These are phyloP conservation scores for Tulasnella sp. DNA, from an alignment of 768 basidiomycete genomes.

Conservation along the genomic window DNA sequence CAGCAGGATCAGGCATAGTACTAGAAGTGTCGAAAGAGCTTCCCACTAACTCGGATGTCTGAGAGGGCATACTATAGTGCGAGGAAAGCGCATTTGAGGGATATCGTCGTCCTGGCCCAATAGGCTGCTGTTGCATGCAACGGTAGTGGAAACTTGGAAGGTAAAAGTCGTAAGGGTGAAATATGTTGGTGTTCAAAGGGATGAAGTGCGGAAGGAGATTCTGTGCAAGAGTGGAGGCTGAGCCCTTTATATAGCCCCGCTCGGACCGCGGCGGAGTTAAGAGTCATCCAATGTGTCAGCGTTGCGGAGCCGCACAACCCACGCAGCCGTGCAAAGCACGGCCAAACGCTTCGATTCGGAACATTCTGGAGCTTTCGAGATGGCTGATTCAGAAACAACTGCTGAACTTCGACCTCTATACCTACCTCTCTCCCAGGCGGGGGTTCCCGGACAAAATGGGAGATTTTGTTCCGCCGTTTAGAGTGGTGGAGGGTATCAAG, in stretches of 20 bases:
- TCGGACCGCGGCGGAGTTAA: constrained; percentile 6
- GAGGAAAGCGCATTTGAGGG: neutral
- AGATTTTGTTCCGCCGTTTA: too few species aligned
- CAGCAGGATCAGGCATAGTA: neutral
- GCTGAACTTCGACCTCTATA: too few species aligned
- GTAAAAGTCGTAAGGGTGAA: neutral
- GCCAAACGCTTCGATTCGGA: neutral
- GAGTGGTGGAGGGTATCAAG: too few species aligned
- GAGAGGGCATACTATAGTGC: neutral
- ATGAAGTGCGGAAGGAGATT: neutral
- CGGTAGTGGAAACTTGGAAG: neutral
- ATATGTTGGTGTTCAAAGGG: neutral
- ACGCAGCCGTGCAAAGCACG: neutral
- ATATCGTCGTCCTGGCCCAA: neutral
- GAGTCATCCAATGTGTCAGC: neutral
- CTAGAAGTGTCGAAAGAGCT: too few species aligned
- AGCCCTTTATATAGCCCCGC: neutral
- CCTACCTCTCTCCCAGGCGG: too few species aligned
- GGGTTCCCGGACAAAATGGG: too few species aligned
- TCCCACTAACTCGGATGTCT: too few species aligned
- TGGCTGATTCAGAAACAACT: too few species aligned
- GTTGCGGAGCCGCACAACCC: neutral
- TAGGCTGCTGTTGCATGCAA: constrained; percentile 2
- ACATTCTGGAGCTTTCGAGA: neutral
- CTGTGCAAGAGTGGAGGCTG: neutral